Conservation (phyloP, 169 alveolate species). For the Besnoitia besnoiti region DNA sequence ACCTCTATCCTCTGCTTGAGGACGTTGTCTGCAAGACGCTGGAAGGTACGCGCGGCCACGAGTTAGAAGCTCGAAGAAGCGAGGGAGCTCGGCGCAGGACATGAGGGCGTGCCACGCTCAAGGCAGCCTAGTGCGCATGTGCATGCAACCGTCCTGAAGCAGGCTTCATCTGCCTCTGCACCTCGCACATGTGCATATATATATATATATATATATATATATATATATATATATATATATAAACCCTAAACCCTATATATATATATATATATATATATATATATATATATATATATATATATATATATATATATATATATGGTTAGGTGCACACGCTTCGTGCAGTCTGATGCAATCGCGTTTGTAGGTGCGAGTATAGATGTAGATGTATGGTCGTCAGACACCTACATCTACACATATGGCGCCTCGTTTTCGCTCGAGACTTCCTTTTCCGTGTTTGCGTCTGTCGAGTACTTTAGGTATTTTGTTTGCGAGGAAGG, state of each 20-base stretch:
- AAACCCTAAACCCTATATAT: neutral
- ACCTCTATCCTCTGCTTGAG: conserved; percentile 8
- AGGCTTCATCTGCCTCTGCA: neutral
- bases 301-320: neutral
- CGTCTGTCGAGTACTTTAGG: neutral
- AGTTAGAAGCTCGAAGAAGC: no score
- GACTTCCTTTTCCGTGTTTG: neutral
- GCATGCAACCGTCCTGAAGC: no score
- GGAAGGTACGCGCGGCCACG: neutral
- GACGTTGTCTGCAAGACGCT: neutral
- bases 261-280: neutral
- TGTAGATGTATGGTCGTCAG: neutral
- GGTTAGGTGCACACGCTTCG: neutral
- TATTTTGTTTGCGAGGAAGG: conserved; percentile 15
- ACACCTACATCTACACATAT: neutral
- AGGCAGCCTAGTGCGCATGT: no score
- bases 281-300: neutral
- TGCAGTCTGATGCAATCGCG: no score
- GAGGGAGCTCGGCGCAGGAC: neutral
- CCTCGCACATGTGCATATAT: neutral
- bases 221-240: neutral
- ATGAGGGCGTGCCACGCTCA: no score
- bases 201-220: neutral
- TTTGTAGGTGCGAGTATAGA: neutral
- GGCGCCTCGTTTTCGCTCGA: neutral